A percentile compares a stretch with the other conserved stretches of the same genome.
phyloP scores from a whole-genome alignment of 805 yeast genomes.

The Sugiyamaella smithiae region DNA sequence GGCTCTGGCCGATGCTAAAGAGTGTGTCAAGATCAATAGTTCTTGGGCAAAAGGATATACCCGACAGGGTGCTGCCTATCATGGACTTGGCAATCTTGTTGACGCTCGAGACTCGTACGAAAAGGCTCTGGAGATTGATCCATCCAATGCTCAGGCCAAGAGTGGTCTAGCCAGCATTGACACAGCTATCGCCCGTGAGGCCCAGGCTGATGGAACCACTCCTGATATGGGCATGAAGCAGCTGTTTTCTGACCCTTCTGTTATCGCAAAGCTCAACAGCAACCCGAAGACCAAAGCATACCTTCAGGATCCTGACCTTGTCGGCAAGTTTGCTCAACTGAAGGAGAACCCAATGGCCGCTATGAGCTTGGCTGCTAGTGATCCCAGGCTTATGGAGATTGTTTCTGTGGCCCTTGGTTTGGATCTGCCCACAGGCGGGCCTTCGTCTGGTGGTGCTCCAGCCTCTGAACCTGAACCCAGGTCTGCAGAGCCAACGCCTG shows the following conservation, averaged over 20 bases:
- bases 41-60: slow-evolving; percentile 95
- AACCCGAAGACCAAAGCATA: slow-evolving; percentile 86
- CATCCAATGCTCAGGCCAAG: slow-evolving; percentile 79
- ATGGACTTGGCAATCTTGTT: slow-evolving; percentile 78
- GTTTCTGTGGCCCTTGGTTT: slow-evolving; percentile 85
- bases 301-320: slow-evolving; percentile 84
- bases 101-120: slow-evolving; percentile 69
- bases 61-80: slow-evolving; percentile 89
- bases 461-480: slow-evolving; percentile 11
- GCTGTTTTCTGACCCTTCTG: slow-evolving; percentile 75
- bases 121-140: slow-evolving; percentile 78
- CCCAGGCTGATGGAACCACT: slow-evolving; percentile 39
- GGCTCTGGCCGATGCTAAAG: slow-evolving; percentile 82
- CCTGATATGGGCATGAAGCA: slow-evolving; percentile 76
- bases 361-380: slow-evolving; percentile 66
- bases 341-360: slow-evolving; percentile 73
- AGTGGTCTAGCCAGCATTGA: slow-evolving; percentile 74
- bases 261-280: slow-evolving; percentile 67
- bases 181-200: slow-evolving; percentile 52
- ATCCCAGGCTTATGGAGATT: slow-evolving; percentile 84
- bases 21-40: slow-evolving; percentile 76
- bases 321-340: slow-evolving; percentile 54
- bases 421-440: slow-evolving; percentile 31
- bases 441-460: slow-evolving; percentile 12
- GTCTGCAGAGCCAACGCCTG: slow-evolving; percentile 18